Evolutionary conservation across 2,329 filamentous ascomycete species (phyloP).

Genomic region (Aspergillus vadensis): DNA sequence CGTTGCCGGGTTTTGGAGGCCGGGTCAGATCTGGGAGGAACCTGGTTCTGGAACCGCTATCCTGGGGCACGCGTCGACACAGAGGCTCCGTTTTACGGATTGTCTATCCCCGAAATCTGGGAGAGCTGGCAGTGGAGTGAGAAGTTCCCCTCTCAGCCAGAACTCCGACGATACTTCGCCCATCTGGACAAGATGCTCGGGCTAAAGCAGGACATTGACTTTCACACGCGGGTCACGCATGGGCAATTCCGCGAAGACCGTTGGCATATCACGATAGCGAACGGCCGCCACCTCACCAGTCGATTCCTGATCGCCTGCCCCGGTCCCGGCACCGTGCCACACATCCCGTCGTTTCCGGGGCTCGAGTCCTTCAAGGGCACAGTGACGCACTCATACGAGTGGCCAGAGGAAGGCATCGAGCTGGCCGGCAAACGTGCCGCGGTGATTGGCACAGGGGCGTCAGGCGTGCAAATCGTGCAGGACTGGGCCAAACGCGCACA

Average conservation of each 20-base stretch:
- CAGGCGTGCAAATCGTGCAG: conserved; percentile 42
- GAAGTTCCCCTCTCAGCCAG: conserved; percentile 31
- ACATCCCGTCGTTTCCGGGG: conserved; percentile 45
- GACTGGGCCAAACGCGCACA: conserved; percentile 17
- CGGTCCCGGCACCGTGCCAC: conserved; percentile 49
- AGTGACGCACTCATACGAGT: conserved; percentile 57
- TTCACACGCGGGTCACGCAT: conserved; percentile 47
- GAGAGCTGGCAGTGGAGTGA: conserved; percentile 48
- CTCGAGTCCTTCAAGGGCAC: conserved; percentile 51
- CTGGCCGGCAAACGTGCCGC: conserved; percentile 40
- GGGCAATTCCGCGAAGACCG: conserved; percentile 44
- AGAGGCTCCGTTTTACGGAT: conserved; percentile 56
- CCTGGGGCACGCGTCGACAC: conserved; percentile 58
- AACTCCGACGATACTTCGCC: conserved; percentile 51
- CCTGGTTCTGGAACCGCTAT: conserved; percentile 60
- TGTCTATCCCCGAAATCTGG: conserved; percentile 53
- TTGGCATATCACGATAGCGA: conserved; percentile 51
- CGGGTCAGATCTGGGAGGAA: conserved; percentile 54
- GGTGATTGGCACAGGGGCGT: conserved; percentile 47
- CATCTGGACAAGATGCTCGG: conserved; percentile 49
- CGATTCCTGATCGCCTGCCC: conserved; percentile 51
- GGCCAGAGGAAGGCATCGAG: conserved; percentile 37
- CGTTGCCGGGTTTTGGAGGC: conserved; percentile 56
- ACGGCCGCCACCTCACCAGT: conserved; percentile 42
- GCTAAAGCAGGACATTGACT: conserved; percentile 49